Percentiles rank a stretch among this genome's conserved stretches.
Evolutionary conservation across 1,139 yeast genomes (phyloP).

Genomic region (Debaryomyces udenii): DNA sequence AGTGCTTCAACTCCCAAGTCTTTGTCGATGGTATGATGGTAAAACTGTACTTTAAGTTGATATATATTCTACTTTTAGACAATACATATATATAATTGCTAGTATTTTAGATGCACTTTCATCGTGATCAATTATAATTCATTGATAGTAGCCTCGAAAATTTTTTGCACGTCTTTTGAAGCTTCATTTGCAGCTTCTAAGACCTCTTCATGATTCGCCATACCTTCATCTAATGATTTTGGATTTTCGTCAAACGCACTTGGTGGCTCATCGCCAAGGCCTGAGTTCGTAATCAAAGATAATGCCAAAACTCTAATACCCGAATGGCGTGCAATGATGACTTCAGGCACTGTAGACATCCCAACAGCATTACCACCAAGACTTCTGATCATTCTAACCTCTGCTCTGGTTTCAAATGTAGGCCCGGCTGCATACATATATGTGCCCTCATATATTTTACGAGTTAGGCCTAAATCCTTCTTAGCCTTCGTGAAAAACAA

Average conservation of each 20-base stretch:
- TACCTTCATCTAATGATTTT: constrained; percentile 64
- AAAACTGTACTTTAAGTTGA: constrained; percentile 8
- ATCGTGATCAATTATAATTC: constrained; percentile 29
- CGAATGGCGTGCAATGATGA: constrained; percentile 85
- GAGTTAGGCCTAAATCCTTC: constrained; percentile 49
- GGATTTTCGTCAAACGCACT: constrained; percentile 64
- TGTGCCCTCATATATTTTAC: constrained; percentile 82
- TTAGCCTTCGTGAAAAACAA: constrained; percentile 57
- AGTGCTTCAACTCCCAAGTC: not conserved
- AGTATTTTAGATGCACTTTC: not conserved
- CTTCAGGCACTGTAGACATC: constrained; percentile 98
- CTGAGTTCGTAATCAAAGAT: constrained; percentile 83
- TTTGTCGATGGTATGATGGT: not conserved
- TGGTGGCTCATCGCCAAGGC: constrained; percentile 75
- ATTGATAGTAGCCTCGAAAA: constrained; percentile 68
- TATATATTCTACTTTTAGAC: constrained; percentile 1
- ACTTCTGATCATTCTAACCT: constrained; percentile 69
- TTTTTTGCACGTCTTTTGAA: constrained; percentile 72
- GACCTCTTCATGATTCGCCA: constrained; percentile 90
- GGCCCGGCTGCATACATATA: constrained; percentile 92
- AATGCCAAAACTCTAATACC: constrained; percentile 82
- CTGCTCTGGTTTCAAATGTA: constrained; percentile 91
- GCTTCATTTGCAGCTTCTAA: constrained; percentile 81
- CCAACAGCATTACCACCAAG: constrained; percentile 96
- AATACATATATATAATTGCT: not conserved